Percentiles rank a stretch among this genome's conserved stretches.
Conservation (phyloP, 139 green algal genomes). For the Chlorella sp. region DNA sequence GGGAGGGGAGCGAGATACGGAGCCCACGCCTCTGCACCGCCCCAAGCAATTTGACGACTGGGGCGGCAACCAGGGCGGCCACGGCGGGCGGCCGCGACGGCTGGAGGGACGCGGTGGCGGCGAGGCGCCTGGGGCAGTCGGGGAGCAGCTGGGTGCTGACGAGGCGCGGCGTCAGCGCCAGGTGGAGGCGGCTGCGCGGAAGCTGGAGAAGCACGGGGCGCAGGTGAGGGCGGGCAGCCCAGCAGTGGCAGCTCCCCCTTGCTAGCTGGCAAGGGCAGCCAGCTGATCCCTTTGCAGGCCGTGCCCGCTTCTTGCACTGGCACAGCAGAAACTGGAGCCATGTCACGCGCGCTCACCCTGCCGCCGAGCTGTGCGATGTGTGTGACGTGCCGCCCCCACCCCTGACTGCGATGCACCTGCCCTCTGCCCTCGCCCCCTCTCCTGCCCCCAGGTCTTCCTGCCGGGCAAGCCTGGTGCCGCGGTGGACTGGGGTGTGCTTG, state of each 20-base stretch:
- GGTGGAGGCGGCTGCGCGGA: conserved; percentile 4
- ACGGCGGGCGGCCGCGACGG: background rate
- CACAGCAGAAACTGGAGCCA: background rate
- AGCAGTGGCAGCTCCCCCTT: too few relatives aligned
- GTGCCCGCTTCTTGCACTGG: too few relatives aligned
- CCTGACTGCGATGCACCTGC: background rate
- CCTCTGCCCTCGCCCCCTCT: conserved; percentile 31
- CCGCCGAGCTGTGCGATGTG: too few relatives aligned
- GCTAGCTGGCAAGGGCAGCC: too few relatives aligned
- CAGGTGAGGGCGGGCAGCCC: conserved; percentile 44
- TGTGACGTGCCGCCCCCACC: too few relatives aligned
- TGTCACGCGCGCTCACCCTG: too few relatives aligned
- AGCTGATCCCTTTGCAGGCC: too few relatives aligned
- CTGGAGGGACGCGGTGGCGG: conserved; percentile 9
- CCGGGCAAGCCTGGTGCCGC: conserved; percentile 49
- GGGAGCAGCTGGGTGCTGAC: background rate
- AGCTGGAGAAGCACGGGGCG: conserved; percentile 34
- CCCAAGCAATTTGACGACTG: conserved; percentile 42
- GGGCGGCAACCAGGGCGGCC: background rate
- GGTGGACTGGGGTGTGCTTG: conserved; percentile 72
- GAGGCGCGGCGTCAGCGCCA: conserved; percentile 16
- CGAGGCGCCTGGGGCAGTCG: background rate
- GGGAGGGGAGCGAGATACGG: conserved; percentile 30
- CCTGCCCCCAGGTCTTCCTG: conserved; percentile 52
- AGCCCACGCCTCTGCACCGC: conserved; percentile 21